Percentiles rank a stretch among this genome's conserved stretches.
phyloP scores from a whole-genome alignment of 2,329 filamentous ascomycete genomes.

The Colletotrichum lentis region DNA sequence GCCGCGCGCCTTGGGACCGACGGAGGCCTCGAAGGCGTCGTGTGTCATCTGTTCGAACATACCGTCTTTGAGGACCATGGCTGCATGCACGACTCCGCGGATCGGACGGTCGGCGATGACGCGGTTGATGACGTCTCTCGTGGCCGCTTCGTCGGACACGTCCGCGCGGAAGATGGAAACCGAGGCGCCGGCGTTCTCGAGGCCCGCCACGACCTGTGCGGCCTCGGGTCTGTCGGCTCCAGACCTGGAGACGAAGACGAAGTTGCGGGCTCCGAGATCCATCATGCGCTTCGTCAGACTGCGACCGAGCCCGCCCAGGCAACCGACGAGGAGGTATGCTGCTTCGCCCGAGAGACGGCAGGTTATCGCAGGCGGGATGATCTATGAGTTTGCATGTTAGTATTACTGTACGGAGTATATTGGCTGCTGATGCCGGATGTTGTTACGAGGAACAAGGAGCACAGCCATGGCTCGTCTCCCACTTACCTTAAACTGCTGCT shows the following conservation, averaged over 20 bases:
- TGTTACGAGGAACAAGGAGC: background rate
- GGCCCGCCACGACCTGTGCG: slow-evolving; percentile 44
- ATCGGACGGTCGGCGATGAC: background rate
- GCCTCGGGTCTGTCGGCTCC: slow-evolving; percentile 42
- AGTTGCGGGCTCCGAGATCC: slow-evolving; percentile 42
- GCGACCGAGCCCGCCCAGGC: slow-evolving; percentile 46
- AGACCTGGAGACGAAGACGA: slow-evolving; percentile 46
- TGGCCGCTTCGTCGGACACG: slow-evolving; percentile 1
- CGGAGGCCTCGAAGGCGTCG: slow-evolving; percentile 40
- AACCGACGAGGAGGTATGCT: no score
- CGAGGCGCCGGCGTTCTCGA: slow-evolving; percentile 12
- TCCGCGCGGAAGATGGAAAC: background rate
- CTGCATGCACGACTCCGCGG: slow-evolving; percentile 1
- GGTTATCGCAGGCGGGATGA: background rate
- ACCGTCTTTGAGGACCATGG: slow-evolving; percentile 4
- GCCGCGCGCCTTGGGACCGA: slow-evolving; percentile 42
- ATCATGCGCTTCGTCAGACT: slow-evolving; percentile 48
- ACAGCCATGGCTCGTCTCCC: background rate
- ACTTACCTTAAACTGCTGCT: background rate
- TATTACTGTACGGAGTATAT: background rate
- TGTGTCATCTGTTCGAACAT: background rate
- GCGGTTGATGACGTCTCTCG: background rate
- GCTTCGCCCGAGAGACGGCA: background rate
- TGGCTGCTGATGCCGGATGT: background rate
- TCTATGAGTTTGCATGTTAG: background rate